These are phyloP conservation scores for Pleurozium schreberi DNA, from an alignment of 225 moss, liverwort and hornwort genomes.

Conservation along the genomic window DNA sequence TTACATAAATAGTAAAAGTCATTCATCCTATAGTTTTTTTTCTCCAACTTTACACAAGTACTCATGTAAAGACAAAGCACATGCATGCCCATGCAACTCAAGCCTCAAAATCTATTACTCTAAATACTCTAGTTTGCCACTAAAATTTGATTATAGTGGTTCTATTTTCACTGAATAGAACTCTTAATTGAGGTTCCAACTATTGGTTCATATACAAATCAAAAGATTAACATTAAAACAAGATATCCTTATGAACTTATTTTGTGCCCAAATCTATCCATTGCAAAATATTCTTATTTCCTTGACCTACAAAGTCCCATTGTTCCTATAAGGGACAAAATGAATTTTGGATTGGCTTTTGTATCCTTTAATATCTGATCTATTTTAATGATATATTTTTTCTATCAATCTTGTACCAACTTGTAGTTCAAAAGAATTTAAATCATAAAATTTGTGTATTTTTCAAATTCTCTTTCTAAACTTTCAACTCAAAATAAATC, in stretches of 20 bases:
- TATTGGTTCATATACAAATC: no score
- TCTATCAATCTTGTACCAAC: no score
- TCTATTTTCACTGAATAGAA: not conserved
- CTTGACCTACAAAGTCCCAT: not conserved
- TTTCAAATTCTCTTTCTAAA: no score
- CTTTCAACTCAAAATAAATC: no score
- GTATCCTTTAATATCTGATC: not conserved
- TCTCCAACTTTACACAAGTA: rapidly evolving
- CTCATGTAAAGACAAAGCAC: rapidly evolving
- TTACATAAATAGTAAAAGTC: rapidly evolving
- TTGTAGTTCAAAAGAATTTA: no score
- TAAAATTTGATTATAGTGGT: rapidly evolving
- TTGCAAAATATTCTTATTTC: not conserved
- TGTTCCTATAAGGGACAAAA: rapidly evolving
- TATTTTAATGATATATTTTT: no score
- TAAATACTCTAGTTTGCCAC: not conserved
- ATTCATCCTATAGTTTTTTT: not conserved
- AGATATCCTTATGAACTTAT: rapidly evolving
- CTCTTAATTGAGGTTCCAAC: not conserved
- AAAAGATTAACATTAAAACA: not conserved
- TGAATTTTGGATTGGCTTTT: rapidly evolving
- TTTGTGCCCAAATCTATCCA: not conserved
- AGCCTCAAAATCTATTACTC: not conserved
- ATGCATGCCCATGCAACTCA: not conserved
- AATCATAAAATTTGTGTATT: no score